A percentile compares a stretch with the other conserved stretches of the same genome.
Evolutionary conservation across 2,329 filamentous ascomycete genomes (phyloP).

Genomic region (Aspergillus ruber): DNA sequence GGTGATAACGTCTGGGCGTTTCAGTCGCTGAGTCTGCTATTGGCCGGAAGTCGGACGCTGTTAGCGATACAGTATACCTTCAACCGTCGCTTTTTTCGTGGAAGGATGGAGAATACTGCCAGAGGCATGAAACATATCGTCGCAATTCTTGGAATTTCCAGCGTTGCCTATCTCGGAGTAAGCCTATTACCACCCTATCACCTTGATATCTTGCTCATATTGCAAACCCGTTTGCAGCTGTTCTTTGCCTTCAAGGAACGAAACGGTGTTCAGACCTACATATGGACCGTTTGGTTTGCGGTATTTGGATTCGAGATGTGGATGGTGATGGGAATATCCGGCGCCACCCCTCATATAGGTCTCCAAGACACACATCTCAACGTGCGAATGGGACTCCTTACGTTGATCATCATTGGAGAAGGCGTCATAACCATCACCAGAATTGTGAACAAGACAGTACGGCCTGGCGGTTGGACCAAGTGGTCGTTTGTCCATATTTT

Average conservation of each 20-base stretch:
- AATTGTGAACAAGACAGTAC: conserved; percentile 47
- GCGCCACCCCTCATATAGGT: conserved; percentile 50
- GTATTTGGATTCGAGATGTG: conserved; percentile 50
- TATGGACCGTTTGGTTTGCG: conserved; percentile 51
- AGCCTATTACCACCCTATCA: conserved; percentile 2
- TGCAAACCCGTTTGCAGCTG: conserved; percentile 17
- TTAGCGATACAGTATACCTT: conserved; percentile 50
- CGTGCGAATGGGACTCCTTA: conserved; percentile 58
- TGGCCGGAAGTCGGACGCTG: conserved; percentile 49
- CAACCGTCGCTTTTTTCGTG: conserved; percentile 21
- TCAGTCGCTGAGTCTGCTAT: conserved; percentile 34
- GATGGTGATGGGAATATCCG: conserved; percentile 48
- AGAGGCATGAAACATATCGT: conserved; percentile 25
- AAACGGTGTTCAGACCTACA: conserved; percentile 16
- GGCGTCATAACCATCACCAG: conserved; percentile 57
- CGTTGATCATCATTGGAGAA: conserved; percentile 61
- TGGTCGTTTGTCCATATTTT: conserved; percentile 35
- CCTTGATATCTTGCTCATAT: neutral
- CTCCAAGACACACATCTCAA: conserved; percentile 59
- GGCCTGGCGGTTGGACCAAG: conserved; percentile 33
- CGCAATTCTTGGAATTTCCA: conserved; percentile 21
- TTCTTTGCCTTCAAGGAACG: conserved; percentile 26
- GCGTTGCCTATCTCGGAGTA: conserved; percentile 24
- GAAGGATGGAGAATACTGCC: conserved; percentile 19
- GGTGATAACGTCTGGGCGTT: conserved; percentile 41